These are phyloP conservation scores for Olyra latifolia DNA, from an alignment of 176 grass and related monocot genomes.

Conservation along the genomic window DNA sequence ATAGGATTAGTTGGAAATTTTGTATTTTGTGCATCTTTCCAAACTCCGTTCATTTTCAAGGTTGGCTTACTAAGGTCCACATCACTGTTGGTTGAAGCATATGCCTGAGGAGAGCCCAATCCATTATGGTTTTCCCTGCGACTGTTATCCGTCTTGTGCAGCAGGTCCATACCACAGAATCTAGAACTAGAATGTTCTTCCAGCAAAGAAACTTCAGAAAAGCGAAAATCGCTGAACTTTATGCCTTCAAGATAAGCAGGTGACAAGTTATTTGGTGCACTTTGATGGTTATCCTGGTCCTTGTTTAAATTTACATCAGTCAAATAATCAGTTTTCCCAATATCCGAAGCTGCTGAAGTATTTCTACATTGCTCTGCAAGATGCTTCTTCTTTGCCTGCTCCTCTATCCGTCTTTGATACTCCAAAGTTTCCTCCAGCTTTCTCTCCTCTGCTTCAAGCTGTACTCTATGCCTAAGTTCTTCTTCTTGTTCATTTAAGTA, in stretches of 20 bases:
- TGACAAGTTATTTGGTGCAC: constrained; percentile 30
- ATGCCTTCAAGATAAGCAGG: constrained; percentile 62
- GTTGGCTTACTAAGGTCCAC: constrained; percentile 31
- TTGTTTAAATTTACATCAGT: constrained; percentile 30
- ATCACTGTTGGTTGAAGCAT: constrained; percentile 34
- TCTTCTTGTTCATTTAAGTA: constrained; percentile 70
- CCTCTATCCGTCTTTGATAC: constrained; percentile 80
- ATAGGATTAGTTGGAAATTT: constrained; percentile 46
- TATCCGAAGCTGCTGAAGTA: constrained; percentile 32
- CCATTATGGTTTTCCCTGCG: constrained; percentile 35
- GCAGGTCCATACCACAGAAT: constrained; percentile 20
- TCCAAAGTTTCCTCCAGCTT: constrained; percentile 91
- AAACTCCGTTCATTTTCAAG: constrained; percentile 56
- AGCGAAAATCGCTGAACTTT: constrained; percentile 79
- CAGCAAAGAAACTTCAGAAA: constrained; percentile 49
- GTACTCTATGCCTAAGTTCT: constrained; percentile 56
- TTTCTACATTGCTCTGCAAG: constrained; percentile 56
- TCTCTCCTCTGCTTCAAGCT: constrained; percentile 82
- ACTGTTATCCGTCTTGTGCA: constrained; percentile 32
- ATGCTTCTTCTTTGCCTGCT: constrained; percentile 76
- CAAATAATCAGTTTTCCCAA: constrained; percentile 10
- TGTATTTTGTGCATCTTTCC: constrained; percentile 46
- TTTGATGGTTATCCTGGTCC: constrained; percentile 40
- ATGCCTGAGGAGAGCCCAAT: constrained; percentile 18
- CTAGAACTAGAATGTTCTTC: constrained; percentile 38